Evolutionary conservation across 192 early-diverging fungal species (phyloP), one percentile per base, ranked within the genome.

Genomic region (Lunasporangiospora selenospora): DNA sequence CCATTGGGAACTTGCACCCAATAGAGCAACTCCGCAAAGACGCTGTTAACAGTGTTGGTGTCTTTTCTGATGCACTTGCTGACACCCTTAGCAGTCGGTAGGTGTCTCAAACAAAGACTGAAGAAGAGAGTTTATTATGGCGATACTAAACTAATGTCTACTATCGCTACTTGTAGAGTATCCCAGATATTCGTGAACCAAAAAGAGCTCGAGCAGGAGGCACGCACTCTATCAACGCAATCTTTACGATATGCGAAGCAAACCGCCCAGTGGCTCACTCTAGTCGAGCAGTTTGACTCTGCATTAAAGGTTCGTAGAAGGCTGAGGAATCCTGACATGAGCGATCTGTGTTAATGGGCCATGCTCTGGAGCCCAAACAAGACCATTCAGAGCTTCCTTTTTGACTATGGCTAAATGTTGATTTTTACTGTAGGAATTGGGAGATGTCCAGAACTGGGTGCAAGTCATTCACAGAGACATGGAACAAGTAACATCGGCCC

Each of bases 401-500:
- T 13, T 30, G 44, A 29, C 41, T 29, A 29, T 40, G 19, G 11
- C 51, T 7, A 48, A 37, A 44, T 33, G 16, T 12, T 37, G 18
- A 60, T 31, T 31, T 45, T 10, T 13, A 19, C 31, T 6, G 50
- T 75, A 91, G 86, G 91, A 96, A 62, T 80, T 96, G 13, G 95
- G 95, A 19, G 91, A 95, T 64, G 89, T 94, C 18, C 80, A 89
- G 41, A 90, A 92, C 65, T 96, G 95, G 95, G 90, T 89, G 0
- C 75, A 85, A 24, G 87, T 90, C 16, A 93, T 96, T 30, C 92
- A 95, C 34, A 76, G 80, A 57, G 95, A 96, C 63, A 90, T 95
- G 88, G 77, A 79, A 45, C 87, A 89, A 37, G 84, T 92, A 0
- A 87, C 87, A 33, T 65, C 77, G 0, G 87, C 88, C 1, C 70